Evolutionary conservation across 306 rosid species (phyloP).

Genomic region (Dryas octopetala): DNA sequence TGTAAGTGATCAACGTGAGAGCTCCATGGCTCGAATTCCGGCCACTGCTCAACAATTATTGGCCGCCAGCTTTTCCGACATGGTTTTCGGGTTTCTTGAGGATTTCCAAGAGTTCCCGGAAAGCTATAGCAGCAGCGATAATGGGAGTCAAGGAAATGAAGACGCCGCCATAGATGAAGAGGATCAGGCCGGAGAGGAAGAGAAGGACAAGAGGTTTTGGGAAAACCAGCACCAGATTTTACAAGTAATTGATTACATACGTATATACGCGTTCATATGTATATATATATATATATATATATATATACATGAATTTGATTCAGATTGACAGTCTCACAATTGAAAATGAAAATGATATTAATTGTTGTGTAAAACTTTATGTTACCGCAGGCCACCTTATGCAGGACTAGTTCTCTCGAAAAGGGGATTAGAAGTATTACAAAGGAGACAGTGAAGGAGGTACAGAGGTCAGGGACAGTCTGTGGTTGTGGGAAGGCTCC

Average conservation of each 20-base stretch:
- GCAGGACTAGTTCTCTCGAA: slow-evolving; percentile 53
- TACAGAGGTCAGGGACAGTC: slow-evolving; percentile 23
- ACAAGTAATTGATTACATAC: slow-evolving; percentile 39
- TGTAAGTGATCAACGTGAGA: neutral
- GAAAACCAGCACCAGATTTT: slow-evolving; percentile 63
- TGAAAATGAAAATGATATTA: too few species aligned
- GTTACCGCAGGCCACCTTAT: slow-evolving; percentile 39
- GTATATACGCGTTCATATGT: neutral
- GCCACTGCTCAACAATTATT: slow-evolving; percentile 9
- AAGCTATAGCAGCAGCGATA: slow-evolving; percentile 32
- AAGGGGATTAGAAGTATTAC: slow-evolving; percentile 53
- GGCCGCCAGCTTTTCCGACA: slow-evolving; percentile 36
- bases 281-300: too few species aligned
- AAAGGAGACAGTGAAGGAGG: slow-evolving; percentile 50
- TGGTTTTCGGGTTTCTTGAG: slow-evolving; percentile 61
- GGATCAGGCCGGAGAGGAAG: slow-evolving; percentile 32
- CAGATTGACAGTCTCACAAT: neutral
- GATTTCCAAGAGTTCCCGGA: slow-evolving; percentile 29
- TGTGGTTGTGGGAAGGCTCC: slow-evolving; percentile 57
- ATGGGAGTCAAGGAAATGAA: slow-evolving; percentile 17
- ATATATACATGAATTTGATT: neutral
- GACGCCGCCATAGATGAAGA: slow-evolving; percentile 35
- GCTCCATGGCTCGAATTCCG: neutral
- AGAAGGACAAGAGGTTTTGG: slow-evolving; percentile 55
- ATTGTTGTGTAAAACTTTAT: neutral